Conservation (phyloP, 306 rosid genomes). For the Quercus gilva region DNA sequence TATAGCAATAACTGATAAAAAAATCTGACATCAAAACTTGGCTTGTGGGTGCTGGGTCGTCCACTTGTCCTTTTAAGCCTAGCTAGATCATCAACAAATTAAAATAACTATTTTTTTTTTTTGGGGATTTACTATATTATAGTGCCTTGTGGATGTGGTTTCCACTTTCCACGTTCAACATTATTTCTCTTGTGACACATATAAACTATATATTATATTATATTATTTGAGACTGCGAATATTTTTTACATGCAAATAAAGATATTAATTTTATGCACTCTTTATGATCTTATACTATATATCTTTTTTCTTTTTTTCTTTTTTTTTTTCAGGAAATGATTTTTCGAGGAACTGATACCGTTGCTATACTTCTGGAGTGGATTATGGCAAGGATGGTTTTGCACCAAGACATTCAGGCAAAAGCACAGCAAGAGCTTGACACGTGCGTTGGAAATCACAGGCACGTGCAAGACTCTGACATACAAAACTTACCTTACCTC, state of each 20-base stretch:
- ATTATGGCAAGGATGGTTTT: constrained; percentile 73
- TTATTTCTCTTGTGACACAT: background rate
- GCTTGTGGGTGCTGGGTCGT: too few relatives aligned
- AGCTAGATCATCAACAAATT: background rate
- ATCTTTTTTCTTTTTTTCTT: background rate
- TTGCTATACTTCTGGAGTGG: constrained; percentile 85
- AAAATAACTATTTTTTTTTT: background rate
- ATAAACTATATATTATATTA: background rate
- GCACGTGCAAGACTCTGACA: constrained; percentile 64
- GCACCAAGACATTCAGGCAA: constrained; percentile 71
- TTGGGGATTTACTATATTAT: background rate
- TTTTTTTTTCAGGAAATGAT: constrained; percentile 64
- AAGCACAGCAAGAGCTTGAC: constrained; percentile 64
- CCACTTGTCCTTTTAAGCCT: too few relatives aligned
- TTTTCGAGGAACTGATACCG: constrained; percentile 87
- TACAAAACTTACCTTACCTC: constrained; percentile 63
- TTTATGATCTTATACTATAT: background rate
- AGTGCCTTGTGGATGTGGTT: background rate
- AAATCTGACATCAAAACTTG: too few relatives aligned
- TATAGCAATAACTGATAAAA: too few relatives aligned
- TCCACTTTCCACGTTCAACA: constrained; percentile 20
- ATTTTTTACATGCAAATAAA: background rate
- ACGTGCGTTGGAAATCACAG: constrained; percentile 38
- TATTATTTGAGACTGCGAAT: background rate
- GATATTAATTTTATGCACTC: background rate